Base-by-base conservation (phyloP, 139 green algal genomes). In the Penium margaritaceum region DNA sequence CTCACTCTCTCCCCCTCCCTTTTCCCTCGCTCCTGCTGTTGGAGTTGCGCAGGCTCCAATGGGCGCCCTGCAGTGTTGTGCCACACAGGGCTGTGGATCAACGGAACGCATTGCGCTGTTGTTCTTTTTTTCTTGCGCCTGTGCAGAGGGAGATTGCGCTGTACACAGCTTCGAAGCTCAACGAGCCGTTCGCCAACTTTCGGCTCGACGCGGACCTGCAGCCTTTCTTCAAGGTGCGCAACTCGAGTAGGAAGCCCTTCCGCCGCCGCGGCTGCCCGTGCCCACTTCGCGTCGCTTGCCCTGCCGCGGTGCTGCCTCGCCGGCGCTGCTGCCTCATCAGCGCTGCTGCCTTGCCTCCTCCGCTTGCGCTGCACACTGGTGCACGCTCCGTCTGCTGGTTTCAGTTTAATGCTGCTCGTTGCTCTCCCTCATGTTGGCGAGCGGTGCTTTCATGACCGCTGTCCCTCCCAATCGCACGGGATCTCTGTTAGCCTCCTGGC, bases 91-190 rank as follows among this genome's bases (percentile, higher is more conserved):
- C n/a, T n/a, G n/a, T n/a, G n/a, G n/a, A n/a, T n/a, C n/a, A n/a
- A n/a, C n/a, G n/a, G n/a, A n/a, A n/a, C n/a, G n/a, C n/a, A n/a
- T n/a, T n/a, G n/a, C n/a, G n/a, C n/a, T n/a, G n/a, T n/a, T n/a
- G n/a, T n/a, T n/a, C n/a, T n/a, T n/a, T n/a, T n/a, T n/a, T n/a
- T n/a, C n/a, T n/a, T n/a, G n/a, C n/a, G n/a, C n/a, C n/a, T n/a
- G n/a, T n/a, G n/a, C 43, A 66, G 58, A 24, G 58, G 24, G 58
- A 66, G 58, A 39, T 66, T 4, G 58, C 58, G 1, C 58, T 66
- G 24, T 66, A 66, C 58, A 66, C 58, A 0, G n/a, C 30, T 21
- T n/a, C 12, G 24, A 38, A 39, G 32, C 58, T 37, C 32, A 9
- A 27, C 0, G 19, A 39, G 0, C 58, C 58, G 30, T 29, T 66